Evolutionary conservation across 177 flowering plant genomes (phyloP), one percentile per base, ranked within the genome.

Genomic region (Vitis hybrid): DNA sequence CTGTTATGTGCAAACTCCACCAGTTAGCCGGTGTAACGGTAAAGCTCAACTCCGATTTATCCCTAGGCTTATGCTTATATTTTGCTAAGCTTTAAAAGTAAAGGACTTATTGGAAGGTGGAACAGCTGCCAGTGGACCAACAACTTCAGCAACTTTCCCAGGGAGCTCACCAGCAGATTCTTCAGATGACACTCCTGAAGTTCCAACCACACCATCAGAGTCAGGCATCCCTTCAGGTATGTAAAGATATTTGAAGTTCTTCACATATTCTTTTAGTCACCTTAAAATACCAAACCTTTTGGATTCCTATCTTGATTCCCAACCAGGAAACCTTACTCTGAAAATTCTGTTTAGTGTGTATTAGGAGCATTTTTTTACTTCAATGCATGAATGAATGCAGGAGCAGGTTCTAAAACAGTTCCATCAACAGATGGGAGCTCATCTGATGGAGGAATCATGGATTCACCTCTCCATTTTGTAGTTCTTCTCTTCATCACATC

Each of bases 1-100:
- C 18, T 88, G 91, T 71, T 76, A 78, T 39, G 84, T 88, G 17
- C 77, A 79, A 56, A 88, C 88, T 57, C 91, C 89, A 12, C 77
- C 82, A 2, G 52, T 72, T n/a, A 81, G 79, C 72, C 77, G 68
- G 58, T 85, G 91, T 39, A 77, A 76, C 6, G 81, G 86, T 80
- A 65, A 65, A 70, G 75, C 21, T 10, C 9, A 2, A 17, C 18
- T 13, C 11, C 1, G 3, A 48, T 11, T 10, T 10, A 8, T 39
- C 6, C 17, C 19, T 32, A 8, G 21, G 5, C 18, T 21, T 23
- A 2, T 13, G 8, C 26, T 52, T 2, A 26, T 54, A 32, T 30
- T 19, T 45, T 30, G 5, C 21, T 12, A 6, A 17, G 21, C n/a
- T 51, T 39, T 2, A 12, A 3, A 2, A 21, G 4, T 11, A 21